A percentile compares a stretch with the other conserved stretches of the same genome.
Evolutionary conservation across 106 monocot genomes (phyloP).

Genomic region (Posidonia australis): DNA sequence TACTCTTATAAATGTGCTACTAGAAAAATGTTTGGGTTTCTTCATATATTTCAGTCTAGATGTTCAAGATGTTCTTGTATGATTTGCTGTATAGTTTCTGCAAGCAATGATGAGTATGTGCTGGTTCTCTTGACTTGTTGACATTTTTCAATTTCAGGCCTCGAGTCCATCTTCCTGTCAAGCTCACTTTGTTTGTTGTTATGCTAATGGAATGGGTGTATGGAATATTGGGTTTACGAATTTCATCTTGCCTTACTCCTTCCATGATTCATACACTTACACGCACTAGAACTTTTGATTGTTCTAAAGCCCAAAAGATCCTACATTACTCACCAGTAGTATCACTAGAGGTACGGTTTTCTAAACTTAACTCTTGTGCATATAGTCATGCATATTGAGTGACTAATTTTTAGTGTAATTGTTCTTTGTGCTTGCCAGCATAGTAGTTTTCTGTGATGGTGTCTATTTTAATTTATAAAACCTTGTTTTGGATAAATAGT

Average conservation of each 20-base stretch:
- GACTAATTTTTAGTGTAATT: too few relatives aligned
- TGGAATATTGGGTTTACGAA: slow-evolving; percentile 22
- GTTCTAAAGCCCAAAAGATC: slow-evolving; percentile 51
- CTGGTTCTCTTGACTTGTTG: not conserved
- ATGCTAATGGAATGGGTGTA: slow-evolving; percentile 23
- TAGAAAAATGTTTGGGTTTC: too few relatives aligned
- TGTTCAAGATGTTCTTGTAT: too few relatives aligned
- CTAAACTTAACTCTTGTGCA: not conserved
- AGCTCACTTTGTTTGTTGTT: slow-evolving; percentile 29
- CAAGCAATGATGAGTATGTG: not conserved
- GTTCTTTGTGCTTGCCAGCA: too few relatives aligned
- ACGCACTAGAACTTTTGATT: slow-evolving; percentile 64
- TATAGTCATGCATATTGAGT: not conserved
- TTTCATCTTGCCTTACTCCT: slow-evolving; percentile 20
- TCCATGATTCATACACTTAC: slow-evolving; percentile 28
- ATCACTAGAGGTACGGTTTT: slow-evolving; percentile 48
- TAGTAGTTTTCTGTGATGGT: too few relatives aligned
- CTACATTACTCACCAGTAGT: slow-evolving; percentile 65
- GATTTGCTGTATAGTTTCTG: too few relatives aligned
- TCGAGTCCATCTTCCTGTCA: slow-evolving; percentile 43
- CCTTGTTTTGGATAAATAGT: too few relatives aligned
- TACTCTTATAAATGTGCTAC: too few relatives aligned
- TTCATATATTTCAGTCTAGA: too few relatives aligned
- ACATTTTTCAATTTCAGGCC: slow-evolving; percentile 39
- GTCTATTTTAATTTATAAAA: too few relatives aligned